Base-by-base conservation (phyloP, 2,329 filamentous ascomycete species). In the Ophiostoma ips region DNA sequence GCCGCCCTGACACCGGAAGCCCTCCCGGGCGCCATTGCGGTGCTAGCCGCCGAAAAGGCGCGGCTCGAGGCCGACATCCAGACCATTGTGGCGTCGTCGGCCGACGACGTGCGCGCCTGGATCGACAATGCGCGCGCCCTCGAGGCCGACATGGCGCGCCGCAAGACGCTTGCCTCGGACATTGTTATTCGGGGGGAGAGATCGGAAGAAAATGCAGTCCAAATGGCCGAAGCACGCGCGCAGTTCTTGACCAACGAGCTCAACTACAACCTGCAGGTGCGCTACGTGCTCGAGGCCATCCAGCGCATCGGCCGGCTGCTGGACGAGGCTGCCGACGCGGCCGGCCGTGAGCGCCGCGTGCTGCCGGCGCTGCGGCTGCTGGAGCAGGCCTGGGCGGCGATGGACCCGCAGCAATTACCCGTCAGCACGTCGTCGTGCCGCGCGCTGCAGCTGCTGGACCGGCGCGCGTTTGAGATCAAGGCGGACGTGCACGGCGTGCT, bases 41-140 rank as follows among this genome's bases (percentile, higher is more conserved):
- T 65, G 16, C 61, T 74, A 30, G 61, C 63, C 28, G 57, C 62
- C 19, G 70, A 71, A 28, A 71, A 69, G 58, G 53, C 61, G 5
- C 65, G 64, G 48, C 64, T 75, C 30, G 67, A 74, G 64, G 70
- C 71, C 53, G 81, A 94, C 58, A 83, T 96, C 52, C 83, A 81
- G 56, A 65, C 70, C 19, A 77, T 92, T 54, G 94, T 89, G 64
- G 77, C 80, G 60, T 80, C 87, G 56, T 84, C 81, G 16, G 84
- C 82, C 51, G 77, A 81, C 36, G 84, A 94, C 59, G 83, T 95
- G 47, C 84, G 87, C 61, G 77, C 81, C 48, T 96, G 90, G 90
- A 85, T 94, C 51, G 69, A 73, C 48, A 87, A 92, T 63, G 87
- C 89, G 45, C 87, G 87, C 64, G 79, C 82, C 48, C 76, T 95